Base-by-base conservation (phyloP, 1,139 yeast species). In the Diutina scorzettiae region DNA sequence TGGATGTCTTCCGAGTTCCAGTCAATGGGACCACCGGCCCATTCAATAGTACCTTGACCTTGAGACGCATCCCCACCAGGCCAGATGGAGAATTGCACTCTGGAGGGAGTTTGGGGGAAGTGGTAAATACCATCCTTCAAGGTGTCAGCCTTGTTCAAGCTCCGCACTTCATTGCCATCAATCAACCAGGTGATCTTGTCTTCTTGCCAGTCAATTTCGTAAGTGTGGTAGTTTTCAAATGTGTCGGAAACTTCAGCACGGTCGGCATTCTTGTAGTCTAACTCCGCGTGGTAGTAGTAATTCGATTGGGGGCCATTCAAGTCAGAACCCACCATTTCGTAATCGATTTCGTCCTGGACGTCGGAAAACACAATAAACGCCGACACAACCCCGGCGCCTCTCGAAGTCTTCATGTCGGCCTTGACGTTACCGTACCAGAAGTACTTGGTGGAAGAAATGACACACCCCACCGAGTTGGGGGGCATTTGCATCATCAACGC, bases 21-120 rank as follows among this genome's bases (percentile, higher is more conserved):
- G 64, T 86, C 73, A 46, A 87, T 76, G 5, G 54, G 64, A 55
- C 96, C 97, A 57, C 97, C 96, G 31, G 96, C 95, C 96, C 97
- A 89, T 50, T 74, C 81, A 49, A 80, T 69, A 16, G 96, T 89
- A 57, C 96, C 97, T 39, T 65, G 61, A 30, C 77, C 78, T 56
- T 74, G 76, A 41, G 68, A 52, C 21, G 76, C 62, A 47, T 71
- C 73, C 46, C 96, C 96, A 59, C 84, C 96, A 4, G 97, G 95
- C 97, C 97, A 89, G 47, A 89, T 60, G 5, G 95, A 86, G 44
- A 85, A 62, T 63, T 89, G 95, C 45, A 89, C 62, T 55, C 94
- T 75, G 42, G 91, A 69, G 2, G 97, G 97, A 3, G 96, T 86
- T 63, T 85, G 93, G n/a, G 97, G 97, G 64, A 59, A 89, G 47